Evolutionary conservation across 2,329 filamentous ascomycete species (phyloP).

Genomic region (Mariannaea sp.): DNA sequence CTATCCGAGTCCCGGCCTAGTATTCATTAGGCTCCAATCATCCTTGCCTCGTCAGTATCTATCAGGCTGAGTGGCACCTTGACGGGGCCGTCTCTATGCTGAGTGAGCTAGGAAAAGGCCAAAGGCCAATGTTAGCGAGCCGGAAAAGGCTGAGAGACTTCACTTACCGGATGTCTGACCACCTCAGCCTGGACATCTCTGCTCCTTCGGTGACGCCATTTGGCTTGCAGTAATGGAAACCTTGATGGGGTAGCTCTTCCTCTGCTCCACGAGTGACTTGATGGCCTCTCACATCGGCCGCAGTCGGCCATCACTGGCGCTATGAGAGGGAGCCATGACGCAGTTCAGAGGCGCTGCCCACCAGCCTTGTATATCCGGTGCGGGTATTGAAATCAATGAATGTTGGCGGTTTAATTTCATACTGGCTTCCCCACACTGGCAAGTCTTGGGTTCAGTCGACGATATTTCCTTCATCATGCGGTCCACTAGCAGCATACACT

Average conservation of each 20-base stretch:
- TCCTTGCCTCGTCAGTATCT: slow-evolving; percentile 8
- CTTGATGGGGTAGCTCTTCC: slow-evolving; percentile 6
- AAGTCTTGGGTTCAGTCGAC: background rate
- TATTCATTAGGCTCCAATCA: slow-evolving; percentile 22
- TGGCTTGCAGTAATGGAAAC: slow-evolving; percentile 5
- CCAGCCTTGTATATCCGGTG: slow-evolving; percentile 9
- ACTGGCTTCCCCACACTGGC: background rate
- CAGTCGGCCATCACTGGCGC: slow-evolving; percentile 15
- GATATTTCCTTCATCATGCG: background rate
- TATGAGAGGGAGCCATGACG: slow-evolving; percentile 25
- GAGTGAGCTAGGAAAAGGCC: too few species aligned
- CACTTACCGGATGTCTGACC: too few species aligned
- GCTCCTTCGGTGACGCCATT: slow-evolving; percentile 11
- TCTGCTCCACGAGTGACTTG: slow-evolving; percentile 22
- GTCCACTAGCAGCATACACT: background rate
- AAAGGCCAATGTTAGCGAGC: slow-evolving; percentile 12
- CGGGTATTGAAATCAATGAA: too few species aligned
- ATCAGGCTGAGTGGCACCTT: slow-evolving; percentile 24
- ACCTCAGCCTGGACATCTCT: slow-evolving; percentile 6
- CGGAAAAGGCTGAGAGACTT: slow-evolving; percentile 5
- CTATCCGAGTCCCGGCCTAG: slow-evolving; percentile 7
- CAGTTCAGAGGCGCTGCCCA: slow-evolving; percentile 18
- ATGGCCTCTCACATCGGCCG: slow-evolving; percentile 14
- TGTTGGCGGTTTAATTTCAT: slow-evolving; percentile 13
- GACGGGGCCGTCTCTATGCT: slow-evolving; percentile 10